Conservation (phyloP, 257 asterid genomes). For the Hygrophila difformis region DNA sequence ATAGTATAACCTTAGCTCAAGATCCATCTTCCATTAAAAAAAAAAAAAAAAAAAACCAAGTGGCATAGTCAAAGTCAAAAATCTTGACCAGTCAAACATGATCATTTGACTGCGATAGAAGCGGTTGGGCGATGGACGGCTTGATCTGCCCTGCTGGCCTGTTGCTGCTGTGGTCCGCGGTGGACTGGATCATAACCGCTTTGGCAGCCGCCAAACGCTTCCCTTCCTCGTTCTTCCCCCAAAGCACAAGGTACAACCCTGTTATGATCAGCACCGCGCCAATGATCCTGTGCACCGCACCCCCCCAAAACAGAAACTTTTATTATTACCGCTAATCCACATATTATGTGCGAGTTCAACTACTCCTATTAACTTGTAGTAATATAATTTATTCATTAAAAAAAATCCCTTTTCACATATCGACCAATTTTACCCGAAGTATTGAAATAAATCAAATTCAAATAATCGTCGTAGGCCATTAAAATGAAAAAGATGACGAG, state of each 20-base stretch:
- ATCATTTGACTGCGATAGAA: conserved; percentile 59
- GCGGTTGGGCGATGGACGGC: conserved; percentile 80
- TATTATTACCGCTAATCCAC: not conserved
- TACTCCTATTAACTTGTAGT: no score
- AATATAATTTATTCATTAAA: no score
- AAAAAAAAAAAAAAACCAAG: no score
- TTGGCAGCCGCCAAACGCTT: conserved; percentile 29
- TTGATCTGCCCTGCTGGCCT: conserved; percentile 39
- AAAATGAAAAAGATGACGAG: not conserved
- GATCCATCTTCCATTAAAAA: no score
- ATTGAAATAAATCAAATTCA: no score
- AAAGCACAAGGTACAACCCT: conserved; percentile 81
- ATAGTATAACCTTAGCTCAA: no score
- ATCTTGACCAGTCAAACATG: conserved; percentile 34
- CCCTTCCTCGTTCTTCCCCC: conserved; percentile 91
- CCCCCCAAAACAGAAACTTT: not conserved
- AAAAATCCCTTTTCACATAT: no score
- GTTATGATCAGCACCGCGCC: conserved; percentile 81
- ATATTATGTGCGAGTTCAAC: not conserved
- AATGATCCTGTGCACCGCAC: conserved; percentile 47
- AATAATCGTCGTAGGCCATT: not conserved
- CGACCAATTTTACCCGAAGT: no score
- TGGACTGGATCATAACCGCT: conserved; percentile 38
- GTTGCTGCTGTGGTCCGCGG: conserved; percentile 47
- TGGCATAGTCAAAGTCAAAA: conserved; percentile 14